Evolutionary conservation across 352 stramenopile genomes (phyloP).

Genomic region (Pythium scleroteichum): DNA sequence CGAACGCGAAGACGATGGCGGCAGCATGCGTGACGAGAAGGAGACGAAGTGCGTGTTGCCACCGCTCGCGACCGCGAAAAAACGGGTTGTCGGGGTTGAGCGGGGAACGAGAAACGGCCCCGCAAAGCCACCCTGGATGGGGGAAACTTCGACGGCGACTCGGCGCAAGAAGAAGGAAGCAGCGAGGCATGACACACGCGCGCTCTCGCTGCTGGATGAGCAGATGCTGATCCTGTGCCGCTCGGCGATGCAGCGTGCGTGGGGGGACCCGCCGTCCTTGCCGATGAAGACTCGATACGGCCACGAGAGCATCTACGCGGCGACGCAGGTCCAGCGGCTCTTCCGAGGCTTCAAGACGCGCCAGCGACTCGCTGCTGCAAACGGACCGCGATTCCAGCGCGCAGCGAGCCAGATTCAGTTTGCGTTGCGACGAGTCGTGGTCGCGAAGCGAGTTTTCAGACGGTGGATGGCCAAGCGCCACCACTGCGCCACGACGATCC

Average conservation of each 20-base stretch:
- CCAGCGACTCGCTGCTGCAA: constrained; percentile 33
- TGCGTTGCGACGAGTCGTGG: constrained; percentile 24
- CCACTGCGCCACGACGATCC: constrained; percentile 22
- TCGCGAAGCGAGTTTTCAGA: constrained; percentile 18
- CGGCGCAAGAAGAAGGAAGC: neutral
- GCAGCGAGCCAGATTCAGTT: constrained; percentile 29
- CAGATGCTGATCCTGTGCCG: constrained; percentile 65
- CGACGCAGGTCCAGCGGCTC: constrained; percentile 59
- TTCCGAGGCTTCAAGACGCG: constrained; percentile 38
- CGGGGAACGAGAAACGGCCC: too few species aligned
- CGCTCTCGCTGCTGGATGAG: constrained; percentile 46
- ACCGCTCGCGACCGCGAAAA: constrained; percentile 8
- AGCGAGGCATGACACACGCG: neutral
- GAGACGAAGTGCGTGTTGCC: neutral
- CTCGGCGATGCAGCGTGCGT: constrained; percentile 47
- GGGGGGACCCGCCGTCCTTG: constrained; percentile 13
- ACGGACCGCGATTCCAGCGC: constrained; percentile 35
- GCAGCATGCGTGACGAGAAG: neutral
- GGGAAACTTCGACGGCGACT: neutral
- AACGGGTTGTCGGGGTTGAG: neutral
- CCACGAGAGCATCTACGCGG: constrained; percentile 58
- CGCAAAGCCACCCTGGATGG: constrained; percentile 8
- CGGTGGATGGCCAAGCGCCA: constrained; percentile 28
- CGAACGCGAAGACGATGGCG: constrained; percentile 11
- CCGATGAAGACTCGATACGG: constrained; percentile 31